A percentile compares a stretch with the other conserved stretches of the same genome.
These are phyloP conservation scores for Sugiyamaella novakii DNA, from an alignment of 1,139 yeast species.

Conservation along the genomic window DNA sequence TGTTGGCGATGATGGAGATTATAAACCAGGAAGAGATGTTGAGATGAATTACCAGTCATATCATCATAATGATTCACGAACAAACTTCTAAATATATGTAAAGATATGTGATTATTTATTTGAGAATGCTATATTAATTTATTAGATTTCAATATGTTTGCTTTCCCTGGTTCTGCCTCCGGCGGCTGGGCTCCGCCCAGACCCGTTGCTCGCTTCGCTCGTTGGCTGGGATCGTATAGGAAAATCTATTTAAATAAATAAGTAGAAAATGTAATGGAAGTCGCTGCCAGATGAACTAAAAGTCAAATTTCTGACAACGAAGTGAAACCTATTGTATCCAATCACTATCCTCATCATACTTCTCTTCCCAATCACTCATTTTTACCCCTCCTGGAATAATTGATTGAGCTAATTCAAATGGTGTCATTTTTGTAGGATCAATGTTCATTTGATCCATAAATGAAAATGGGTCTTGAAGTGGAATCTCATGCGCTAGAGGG, in stretches of 20 bases:
- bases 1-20: constrained; percentile 29
- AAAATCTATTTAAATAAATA: too few species aligned
- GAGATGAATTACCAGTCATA: constrained; percentile 27
- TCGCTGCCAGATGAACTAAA: constrained; percentile 11
- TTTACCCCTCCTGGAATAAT: constrained; percentile 12
- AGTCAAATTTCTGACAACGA: constrained; percentile 7
- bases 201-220: too few species aligned
- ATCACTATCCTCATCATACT: constrained; percentile 12
- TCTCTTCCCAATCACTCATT: constrained; percentile 21
- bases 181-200: background rate
- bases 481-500: constrained; percentile 19
- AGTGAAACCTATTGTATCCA: constrained; percentile 6
- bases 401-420: constrained; percentile 21
- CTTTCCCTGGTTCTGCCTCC: too few species aligned
- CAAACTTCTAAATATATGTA: background rate
- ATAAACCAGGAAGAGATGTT: constrained; percentile 23
- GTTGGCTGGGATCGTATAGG: too few species aligned
- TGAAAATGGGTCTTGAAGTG: constrained; percentile 37
- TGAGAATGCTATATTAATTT: too few species aligned
- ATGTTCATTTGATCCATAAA: constrained; percentile 28
- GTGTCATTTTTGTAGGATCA: constrained; percentile 11
- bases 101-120: constrained; percentile 1
- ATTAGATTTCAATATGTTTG: too few species aligned
- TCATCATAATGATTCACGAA: constrained; percentile 13
- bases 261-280: too few species aligned